These are phyloP conservation scores for Phytopythium montanum DNA, from an alignment of 352 stramenopile genomes.

Conservation along the genomic window DNA sequence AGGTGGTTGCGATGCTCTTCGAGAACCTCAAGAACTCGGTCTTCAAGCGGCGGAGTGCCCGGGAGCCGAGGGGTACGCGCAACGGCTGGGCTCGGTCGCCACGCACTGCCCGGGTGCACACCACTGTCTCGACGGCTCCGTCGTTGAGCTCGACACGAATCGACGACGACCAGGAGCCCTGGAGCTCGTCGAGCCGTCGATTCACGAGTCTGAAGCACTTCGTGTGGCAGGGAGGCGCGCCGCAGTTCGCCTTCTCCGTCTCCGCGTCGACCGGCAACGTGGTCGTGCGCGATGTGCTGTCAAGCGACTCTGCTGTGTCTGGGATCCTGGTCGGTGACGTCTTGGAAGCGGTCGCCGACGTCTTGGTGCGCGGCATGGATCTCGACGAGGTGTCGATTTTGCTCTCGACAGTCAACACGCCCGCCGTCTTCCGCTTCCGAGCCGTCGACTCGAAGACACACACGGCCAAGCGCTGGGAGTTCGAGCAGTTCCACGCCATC, in stretches of 20 bases:
- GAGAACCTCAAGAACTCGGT: conserved; percentile 12
- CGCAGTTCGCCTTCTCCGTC: conserved; percentile 22
- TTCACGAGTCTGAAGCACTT: conserved; percentile 48
- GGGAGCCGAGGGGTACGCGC: background rate
- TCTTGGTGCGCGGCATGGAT: conserved; percentile 27
- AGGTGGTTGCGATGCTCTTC: conserved; percentile 9
- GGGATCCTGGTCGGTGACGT: conserved; percentile 53
- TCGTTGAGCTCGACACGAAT: background rate
- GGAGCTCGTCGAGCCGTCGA: conserved; percentile 26
- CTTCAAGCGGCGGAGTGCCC: conserved; percentile 3
- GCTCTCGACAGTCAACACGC: conserved; percentile 21
- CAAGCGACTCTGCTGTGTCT: conserved; percentile 1
- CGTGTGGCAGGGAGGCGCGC: conserved; percentile 29
- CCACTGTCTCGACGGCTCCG: background rate
- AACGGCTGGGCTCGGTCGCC: background rate
- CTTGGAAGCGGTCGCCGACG: conserved; percentile 41
- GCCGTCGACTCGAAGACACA: conserved; percentile 7
- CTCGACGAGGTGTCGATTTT: conserved; percentile 29
- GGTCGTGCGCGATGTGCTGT: conserved; percentile 4
- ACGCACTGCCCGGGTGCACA: background rate
- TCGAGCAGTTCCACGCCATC: conserved; percentile 35
- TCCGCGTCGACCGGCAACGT: conserved; percentile 10
- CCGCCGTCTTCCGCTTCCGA: conserved; percentile 47
- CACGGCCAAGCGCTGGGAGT: conserved; percentile 11
- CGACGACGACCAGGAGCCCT: background rate